Evolutionary conservation across 495 filamentous ascomycete species (phyloP).

Genomic region (Aspergillus nidulans): DNA sequence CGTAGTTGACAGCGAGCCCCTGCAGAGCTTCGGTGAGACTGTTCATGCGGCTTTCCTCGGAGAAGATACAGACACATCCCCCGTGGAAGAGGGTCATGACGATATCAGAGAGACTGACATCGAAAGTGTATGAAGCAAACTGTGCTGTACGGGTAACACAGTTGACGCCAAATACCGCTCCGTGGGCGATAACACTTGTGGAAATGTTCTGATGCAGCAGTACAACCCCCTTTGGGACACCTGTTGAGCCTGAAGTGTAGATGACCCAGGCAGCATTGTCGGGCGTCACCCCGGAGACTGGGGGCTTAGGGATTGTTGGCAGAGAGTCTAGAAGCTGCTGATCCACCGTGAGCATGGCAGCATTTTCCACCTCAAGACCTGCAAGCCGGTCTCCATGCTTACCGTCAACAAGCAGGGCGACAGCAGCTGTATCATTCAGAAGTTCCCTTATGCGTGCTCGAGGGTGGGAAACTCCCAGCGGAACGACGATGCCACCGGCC

Average conservation of each 20-base stretch:
- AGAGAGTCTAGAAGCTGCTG: neutral
- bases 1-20: slow-evolving; percentile 17
- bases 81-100: slow-evolving; percentile 16
- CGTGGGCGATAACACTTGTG: neutral
- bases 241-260: neutral
- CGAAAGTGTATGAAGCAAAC: slow-evolving; percentile 18
- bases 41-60: slow-evolving; percentile 11
- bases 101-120: slow-evolving; percentile 15
- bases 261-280: neutral
- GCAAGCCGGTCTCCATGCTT: neutral
- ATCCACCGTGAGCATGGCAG: neutral
- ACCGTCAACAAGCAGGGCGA: neutral
- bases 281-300: neutral
- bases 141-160: neutral
- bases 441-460: neutral
- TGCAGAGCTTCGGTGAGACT: slow-evolving; percentile 30
- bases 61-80: slow-evolving; percentile 21
- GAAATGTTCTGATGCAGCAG: neutral
- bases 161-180: neutral
- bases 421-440: neutral
- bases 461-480: neutral
- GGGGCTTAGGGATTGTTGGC: neutral
- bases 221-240: neutral
- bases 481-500: neutral
- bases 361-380: neutral